These are phyloP conservation scores for Paecilomyces fulvus DNA, from an alignment of 2,329 filamentous ascomycete genomes.

Conservation along the genomic window DNA sequence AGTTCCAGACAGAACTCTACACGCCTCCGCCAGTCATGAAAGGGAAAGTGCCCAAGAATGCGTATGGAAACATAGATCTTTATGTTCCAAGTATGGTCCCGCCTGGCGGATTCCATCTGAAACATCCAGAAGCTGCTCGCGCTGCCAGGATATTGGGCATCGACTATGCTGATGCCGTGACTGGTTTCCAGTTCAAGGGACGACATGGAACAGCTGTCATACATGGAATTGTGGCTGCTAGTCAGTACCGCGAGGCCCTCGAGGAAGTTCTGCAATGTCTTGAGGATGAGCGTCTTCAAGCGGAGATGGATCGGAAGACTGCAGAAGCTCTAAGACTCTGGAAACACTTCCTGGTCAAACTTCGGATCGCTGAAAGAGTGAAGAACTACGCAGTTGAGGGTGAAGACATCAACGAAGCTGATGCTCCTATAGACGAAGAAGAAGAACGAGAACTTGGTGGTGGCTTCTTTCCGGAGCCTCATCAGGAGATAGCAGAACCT, in stretches of 20 bases:
- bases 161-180: slow-evolving; percentile 83
- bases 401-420: slow-evolving; percentile 28
- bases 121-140: slow-evolving; percentile 51
- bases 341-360: slow-evolving; percentile 51
- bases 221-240: slow-evolving; percentile 66
- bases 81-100: slow-evolving; percentile 59
- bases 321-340: slow-evolving; percentile 47
- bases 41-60: slow-evolving; percentile 59
- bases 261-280: slow-evolving; percentile 60
- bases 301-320: slow-evolving; percentile 49
- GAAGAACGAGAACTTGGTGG: slow-evolving; percentile 19
- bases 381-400: slow-evolving; percentile 45
- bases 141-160: slow-evolving; percentile 70
- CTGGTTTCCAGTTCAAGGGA: slow-evolving; percentile 80
- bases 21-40: slow-evolving; percentile 64
- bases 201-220: slow-evolving; percentile 78
- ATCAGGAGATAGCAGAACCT: slow-evolving; percentile 9
- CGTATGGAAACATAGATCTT: slow-evolving; percentile 55
- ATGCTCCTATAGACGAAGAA: slow-evolving; percentile 21
- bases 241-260: slow-evolving; percentile 64
- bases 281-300: slow-evolving; percentile 55
- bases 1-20: slow-evolving; percentile 61
- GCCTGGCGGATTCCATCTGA: slow-evolving; percentile 49
- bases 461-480: slow-evolving; percentile 31
- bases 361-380: slow-evolving; percentile 65